A percentile compares a stretch with the other conserved stretches of the same genome.
phyloP scores from a whole-genome alignment of 345 rosid species.

The Hibiscus syriacus region DNA sequence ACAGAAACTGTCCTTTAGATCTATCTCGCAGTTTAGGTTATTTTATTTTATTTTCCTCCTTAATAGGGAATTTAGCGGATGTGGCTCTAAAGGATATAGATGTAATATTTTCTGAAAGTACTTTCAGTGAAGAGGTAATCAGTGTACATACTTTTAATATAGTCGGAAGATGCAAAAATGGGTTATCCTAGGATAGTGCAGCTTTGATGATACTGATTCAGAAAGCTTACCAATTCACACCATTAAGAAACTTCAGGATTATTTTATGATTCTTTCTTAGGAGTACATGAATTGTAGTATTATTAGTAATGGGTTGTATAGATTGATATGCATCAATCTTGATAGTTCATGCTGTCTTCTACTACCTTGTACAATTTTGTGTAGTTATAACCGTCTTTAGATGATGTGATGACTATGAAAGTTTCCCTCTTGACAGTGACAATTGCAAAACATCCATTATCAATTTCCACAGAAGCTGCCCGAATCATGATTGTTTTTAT shows the following conservation, averaged over 20 bases:
- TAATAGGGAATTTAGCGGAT: not conserved
- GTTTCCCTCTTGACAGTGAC: slow-evolving; percentile 31
- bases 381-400: not conserved
- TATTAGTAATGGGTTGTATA: slow-evolving; percentile 5
- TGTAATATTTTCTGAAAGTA: not conserved
- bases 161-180: not conserved
- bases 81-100: not conserved
- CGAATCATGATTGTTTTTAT: slow-evolving; percentile 36
- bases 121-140: not conserved
- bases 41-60: not conserved
- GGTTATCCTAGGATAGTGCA: not conserved
- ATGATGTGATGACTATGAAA: slow-evolving; percentile 1
- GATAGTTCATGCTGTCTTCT: not conserved
- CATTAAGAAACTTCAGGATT: not conserved
- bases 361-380: not conserved
- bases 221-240: not conserved
- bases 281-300: slow-evolving; percentile 1
- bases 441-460: slow-evolving; percentile 50
- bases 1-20: not conserved
- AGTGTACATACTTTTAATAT: not conserved
- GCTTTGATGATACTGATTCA: not conserved
- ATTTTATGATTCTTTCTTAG: slow-evolving; percentile 1
- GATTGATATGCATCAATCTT: not conserved
- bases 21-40: not conserved
- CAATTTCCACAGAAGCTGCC: slow-evolving; percentile 43